Percentiles rank a stretch among this genome's conserved stretches.
phyloP scores from a whole-genome alignment of 495 filamentous ascomycete species.

The Oleoguttula mirabilis region DNA sequence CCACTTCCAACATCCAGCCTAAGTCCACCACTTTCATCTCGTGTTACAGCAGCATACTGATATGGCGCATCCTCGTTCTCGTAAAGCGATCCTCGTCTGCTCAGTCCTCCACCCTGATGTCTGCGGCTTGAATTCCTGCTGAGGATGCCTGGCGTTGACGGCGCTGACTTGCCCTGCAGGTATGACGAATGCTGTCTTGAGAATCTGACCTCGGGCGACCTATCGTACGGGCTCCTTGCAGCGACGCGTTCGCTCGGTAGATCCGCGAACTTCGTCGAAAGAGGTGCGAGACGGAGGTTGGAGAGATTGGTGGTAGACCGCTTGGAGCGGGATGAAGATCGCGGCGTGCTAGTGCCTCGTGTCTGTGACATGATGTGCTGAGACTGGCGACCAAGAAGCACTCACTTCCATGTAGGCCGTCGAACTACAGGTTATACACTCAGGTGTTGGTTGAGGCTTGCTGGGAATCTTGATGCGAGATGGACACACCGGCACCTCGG shows the following conservation, averaged over 20 bases:
- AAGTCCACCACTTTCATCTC: not conserved
- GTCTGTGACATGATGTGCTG: no score
- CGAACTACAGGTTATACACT: not conserved
- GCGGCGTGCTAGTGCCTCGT: slow-evolving; percentile 6
- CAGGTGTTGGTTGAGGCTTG: no score
- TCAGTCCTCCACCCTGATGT: slow-evolving; percentile 19
- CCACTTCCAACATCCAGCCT: slow-evolving; percentile 5
- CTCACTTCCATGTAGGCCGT: not conserved
- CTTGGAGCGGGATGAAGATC: slow-evolving; percentile 17
- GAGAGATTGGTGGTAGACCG: slow-evolving; percentile 31
- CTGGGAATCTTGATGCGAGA: no score
- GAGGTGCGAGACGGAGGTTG: slow-evolving; percentile 33
- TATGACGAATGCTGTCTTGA: slow-evolving; percentile 26
- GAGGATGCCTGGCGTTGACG: slow-evolving; percentile 31
- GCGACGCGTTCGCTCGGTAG: not conserved
- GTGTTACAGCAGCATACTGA: not conserved
- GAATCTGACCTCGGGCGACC: slow-evolving; percentile 6
- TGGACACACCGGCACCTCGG: no score
- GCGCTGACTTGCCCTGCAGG: slow-evolving; percentile 29
- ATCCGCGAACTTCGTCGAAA: slow-evolving; percentile 14
- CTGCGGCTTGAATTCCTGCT: slow-evolving; percentile 28
- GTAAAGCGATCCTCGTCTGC: slow-evolving; percentile 20
- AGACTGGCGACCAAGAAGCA: not conserved
- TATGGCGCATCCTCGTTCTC: slow-evolving; percentile 13
- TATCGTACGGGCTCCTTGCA: slow-evolving; percentile 8